Base-by-base conservation (phyloP, 164 flowering plant genomes). In the Euptelea pleiosperma region DNA sequence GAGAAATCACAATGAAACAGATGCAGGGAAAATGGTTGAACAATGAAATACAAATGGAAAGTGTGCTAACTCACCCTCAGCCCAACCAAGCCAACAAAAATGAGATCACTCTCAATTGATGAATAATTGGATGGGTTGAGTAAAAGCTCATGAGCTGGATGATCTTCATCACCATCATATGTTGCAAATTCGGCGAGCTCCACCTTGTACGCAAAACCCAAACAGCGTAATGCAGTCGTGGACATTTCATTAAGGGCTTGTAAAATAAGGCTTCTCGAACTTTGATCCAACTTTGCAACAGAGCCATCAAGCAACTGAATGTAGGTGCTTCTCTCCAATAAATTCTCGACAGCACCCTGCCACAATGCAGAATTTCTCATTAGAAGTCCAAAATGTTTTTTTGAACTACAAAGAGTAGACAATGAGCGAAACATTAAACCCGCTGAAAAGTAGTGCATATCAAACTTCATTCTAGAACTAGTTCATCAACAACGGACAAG, bases 331-430 rank as follows among this genome's bases (percentile, higher is more conserved):
- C 99, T 80, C 62, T 93, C 99, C 65, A 93, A 61, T 43, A 93
- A 48, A 72, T 80, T 86, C 57, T 93, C 97, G 11, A 93, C 96
- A 0, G 99, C 99, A 67, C 99, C 99, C 97, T 93, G 92, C 64
- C 61, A 72, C 14, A 64, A 41, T 34, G 28, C 10, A 58, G 37
- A 43, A 59, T 1, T 8, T 16, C 1, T n/a, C n/a, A n/a, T n/a
- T n/a, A n/a, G n/a, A n/a, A n/a, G n/a, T n/a, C n/a, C n/a, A n/a
- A n/a, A n/a, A n/a, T n/a, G n/a, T n/a, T n/a, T 30, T 50, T 11
- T 1, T 3, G n/a, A 52, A 8, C n/a, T 21, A 35, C 12, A 37
- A 30, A 31, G 42, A 21, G 19, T 11, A 25, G 21, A 22, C 4
- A n/a, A 35, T 6, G 25, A 6, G 15, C 4, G 11, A 52, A n/a